Percentiles rank a stretch among this genome's conserved stretches.
Conservation (phyloP, 2,329 filamentous ascomycete species). For the Botrytis galanthina region DNA sequence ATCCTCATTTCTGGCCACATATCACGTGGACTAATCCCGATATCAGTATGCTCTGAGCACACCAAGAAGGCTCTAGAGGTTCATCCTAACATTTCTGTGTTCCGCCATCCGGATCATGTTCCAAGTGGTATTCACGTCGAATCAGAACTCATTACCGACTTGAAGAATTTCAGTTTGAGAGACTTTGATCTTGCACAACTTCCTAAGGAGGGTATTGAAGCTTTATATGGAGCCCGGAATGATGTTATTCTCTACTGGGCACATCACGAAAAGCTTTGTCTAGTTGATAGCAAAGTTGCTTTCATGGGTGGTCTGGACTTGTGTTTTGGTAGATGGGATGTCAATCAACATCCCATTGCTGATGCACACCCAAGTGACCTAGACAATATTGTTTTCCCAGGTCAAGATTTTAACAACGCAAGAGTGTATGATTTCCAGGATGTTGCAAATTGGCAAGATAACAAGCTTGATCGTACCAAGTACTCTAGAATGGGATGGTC, state of each 20-base stretch:
- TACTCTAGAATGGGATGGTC: conserved; percentile 91
- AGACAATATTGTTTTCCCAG: conserved; percentile 75
- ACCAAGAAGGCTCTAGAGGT: conserved; percentile 80
- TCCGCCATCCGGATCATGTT: conserved; percentile 85
- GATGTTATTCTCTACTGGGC: conserved; percentile 88
- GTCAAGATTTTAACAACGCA: conserved; percentile 92
- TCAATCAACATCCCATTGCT: conserved; percentile 79
- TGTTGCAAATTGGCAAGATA: conserved; percentile 74
- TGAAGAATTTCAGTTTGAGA: conserved; percentile 49
- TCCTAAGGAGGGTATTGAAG: conserved; percentile 70
- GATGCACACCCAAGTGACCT: conserved; percentile 72
- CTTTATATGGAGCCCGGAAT: conserved; percentile 77
- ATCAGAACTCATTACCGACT: conserved; percentile 64
- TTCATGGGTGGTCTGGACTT: conserved; percentile 93
- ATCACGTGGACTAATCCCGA: conserved; percentile 26
- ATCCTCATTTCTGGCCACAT: conserved; percentile 26
- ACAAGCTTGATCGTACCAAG: conserved; percentile 78
- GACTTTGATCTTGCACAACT: conserved; percentile 60
- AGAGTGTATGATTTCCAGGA: conserved; percentile 78
- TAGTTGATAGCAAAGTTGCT: conserved; percentile 73
- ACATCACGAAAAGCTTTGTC: conserved; percentile 86
- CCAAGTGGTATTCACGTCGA: conserved; percentile 69
- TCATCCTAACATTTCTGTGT: conserved; percentile 83
- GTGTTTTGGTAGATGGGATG: conserved; percentile 87
- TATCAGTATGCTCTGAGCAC: conserved; percentile 62